Percentiles rank a stretch among this genome's conserved stretches.
Conservation (phyloP, 2,329 filamentous ascomycete genomes). For the Pseudogymnoascus pannorum region DNA sequence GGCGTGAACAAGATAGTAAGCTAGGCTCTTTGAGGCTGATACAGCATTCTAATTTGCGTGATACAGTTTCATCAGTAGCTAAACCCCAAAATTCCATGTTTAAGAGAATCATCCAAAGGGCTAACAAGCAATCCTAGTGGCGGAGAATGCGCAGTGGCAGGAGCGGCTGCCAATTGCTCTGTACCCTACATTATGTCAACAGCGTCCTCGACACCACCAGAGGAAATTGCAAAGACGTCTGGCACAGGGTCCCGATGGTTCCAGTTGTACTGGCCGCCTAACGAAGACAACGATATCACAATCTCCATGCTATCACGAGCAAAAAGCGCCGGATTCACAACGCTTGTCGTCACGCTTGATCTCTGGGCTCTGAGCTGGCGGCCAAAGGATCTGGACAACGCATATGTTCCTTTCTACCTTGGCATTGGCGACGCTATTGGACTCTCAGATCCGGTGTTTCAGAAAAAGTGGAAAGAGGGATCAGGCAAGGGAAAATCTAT, state of each 20-base stretch:
- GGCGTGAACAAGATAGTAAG: slow-evolving; percentile 48
- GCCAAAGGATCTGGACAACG: slow-evolving; percentile 47
- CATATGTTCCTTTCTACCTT: slow-evolving; percentile 57
- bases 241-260: slow-evolving; percentile 48
- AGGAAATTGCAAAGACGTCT: slow-evolving; percentile 50
- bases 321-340: slow-evolving; percentile 46
- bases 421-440: slow-evolving; percentile 52
- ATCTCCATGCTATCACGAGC: slow-evolving; percentile 49
- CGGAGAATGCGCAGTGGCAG: slow-evolving; percentile 53
- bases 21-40: neutral
- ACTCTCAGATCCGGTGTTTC: slow-evolving; percentile 52
- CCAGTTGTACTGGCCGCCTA: slow-evolving; percentile 52
- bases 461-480: slow-evolving; percentile 40
- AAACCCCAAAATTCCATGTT: neutral
- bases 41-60: neutral
- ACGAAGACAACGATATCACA: slow-evolving; percentile 52
- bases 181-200: slow-evolving; percentile 54
- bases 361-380: slow-evolving; percentile 59
- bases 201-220: slow-evolving; percentile 45
- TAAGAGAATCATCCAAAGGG: neutral
- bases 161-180: slow-evolving; percentile 50
- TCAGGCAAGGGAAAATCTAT: slow-evolving; percentile 40
- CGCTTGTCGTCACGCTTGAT: slow-evolving; percentile 53
- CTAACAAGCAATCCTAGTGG: slow-evolving; percentile 47
- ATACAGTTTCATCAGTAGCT: neutral